Evolutionary conservation across 1,284 basidiomycete genomes (phyloP).

Genomic region (Fomitopsis betulina): DNA sequence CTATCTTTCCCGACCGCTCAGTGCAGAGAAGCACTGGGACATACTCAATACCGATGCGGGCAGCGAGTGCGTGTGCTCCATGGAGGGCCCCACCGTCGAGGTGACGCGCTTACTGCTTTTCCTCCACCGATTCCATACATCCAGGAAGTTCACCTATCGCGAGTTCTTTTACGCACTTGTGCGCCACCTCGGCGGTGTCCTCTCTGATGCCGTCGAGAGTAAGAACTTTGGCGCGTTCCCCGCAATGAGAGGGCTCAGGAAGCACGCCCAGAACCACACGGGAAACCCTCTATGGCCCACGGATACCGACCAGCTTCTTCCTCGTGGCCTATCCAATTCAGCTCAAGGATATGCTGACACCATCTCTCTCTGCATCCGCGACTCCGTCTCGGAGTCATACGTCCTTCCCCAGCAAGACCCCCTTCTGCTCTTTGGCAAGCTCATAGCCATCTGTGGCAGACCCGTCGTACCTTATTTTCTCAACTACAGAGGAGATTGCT

Average conservation of each 20-base stretch:
- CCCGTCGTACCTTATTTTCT: not conserved
- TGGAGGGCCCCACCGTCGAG: too few relatives aligned
- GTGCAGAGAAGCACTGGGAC: not conserved
- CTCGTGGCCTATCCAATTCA: not conserved
- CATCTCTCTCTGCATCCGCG: not conserved
- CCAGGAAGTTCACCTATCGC: not conserved
- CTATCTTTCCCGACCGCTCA: not conserved
- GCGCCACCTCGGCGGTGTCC: not conserved
- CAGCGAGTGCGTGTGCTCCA: too few relatives aligned
- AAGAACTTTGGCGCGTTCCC: not conserved
- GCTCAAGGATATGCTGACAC: not conserved
- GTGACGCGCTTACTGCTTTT: not conserved
- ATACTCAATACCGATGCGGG: not conserved
- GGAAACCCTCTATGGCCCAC: not conserved
- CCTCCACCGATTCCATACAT: not conserved
- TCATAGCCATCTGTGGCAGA: not conserved
- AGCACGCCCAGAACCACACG: not conserved
- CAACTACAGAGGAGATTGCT: not conserved
- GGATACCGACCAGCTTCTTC: not conserved
- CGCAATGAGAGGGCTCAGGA: not conserved
- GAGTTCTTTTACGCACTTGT: not conserved
- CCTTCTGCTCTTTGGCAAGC: not conserved
- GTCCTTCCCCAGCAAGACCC: not conserved
- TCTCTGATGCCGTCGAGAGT: not conserved
- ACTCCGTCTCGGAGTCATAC: too few relatives aligned